Percentiles rank a stretch among this genome's conserved stretches.
Conservation (phyloP, 2,329 filamentous ascomycete species). For the Herpomyces periplanetae region DNA sequence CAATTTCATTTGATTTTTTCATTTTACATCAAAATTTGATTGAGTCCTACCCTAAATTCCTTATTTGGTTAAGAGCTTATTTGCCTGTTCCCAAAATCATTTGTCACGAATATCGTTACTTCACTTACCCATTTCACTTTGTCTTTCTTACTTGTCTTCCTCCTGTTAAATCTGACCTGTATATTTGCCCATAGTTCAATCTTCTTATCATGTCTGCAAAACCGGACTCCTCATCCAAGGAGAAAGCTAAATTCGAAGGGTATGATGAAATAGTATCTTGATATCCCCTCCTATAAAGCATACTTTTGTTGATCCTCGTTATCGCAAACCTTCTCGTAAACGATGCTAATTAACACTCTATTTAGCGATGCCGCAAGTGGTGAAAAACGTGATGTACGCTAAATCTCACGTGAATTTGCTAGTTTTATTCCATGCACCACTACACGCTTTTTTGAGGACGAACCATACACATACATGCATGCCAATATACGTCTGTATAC, state of each 20-base stretch:
- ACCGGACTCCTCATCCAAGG: conserved; percentile 9
- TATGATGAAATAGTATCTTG: conserved; percentile 7
- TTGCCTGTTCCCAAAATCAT: too few species aligned
- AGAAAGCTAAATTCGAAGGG: conserved; percentile 12
- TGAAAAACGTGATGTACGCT: conserved; percentile 38
- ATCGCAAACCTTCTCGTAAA: conserved; percentile 6
- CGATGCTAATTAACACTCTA: conserved; percentile 8
- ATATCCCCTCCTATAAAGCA: conserved; percentile 1
- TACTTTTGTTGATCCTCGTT: conserved; percentile 6
- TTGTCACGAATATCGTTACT: too few species aligned
- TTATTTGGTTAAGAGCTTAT: too few species aligned
- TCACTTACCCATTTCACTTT: too few species aligned
- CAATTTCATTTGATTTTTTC: too few species aligned
- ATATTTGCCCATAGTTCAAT: conserved; percentile 1
- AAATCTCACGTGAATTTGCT: conserved; percentile 3
- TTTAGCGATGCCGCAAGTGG: conserved; percentile 52
- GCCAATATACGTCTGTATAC: conserved; percentile 5
- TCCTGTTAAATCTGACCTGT: conserved; percentile 14
- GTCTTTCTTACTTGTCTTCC: too few species aligned
- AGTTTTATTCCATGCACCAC: conserved; percentile 6
- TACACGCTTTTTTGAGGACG: conserved; percentile 4
- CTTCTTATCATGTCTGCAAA: conserved; percentile 11
- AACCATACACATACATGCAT: conserved; percentile 5
- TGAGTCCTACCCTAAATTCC: too few species aligned
- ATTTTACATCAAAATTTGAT: too few species aligned